Evolutionary conservation across 2,329 filamentous ascomycete species (phyloP), one percentile per base, ranked within the genome.

Genomic region (Allantophomopsis cytisporea): DNA sequence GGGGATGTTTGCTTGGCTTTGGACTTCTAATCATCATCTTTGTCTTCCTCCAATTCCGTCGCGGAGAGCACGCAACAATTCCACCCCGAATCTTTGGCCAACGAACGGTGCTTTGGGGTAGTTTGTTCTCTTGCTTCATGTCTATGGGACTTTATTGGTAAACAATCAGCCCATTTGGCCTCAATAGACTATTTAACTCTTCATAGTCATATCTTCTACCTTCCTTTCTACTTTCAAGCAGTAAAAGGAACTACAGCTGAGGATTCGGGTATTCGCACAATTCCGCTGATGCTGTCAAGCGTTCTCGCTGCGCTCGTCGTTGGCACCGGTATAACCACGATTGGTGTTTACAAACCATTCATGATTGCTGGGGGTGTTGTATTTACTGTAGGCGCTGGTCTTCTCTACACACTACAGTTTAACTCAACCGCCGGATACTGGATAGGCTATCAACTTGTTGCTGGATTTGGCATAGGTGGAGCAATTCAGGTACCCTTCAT

Each of bases 181-280:
- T 43, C 23, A 52, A 84, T 20, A 65, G 38, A 44, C 12, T 16
- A 39, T 4, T n/a, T 36, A 17, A 13, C 17, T 5, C 23, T 45
- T 28, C 11, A 28, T 28, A 61, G 83, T 5, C 83, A 80, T 1
- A 49, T 83, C 45, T 57, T 70, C 52, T 66, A 66, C 43, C 51
- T 69, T 10, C 67, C 68, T 2, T 58, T 70, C 44, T 71, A 66
- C 57, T 69, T 72, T 51, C 65, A 72, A 55, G 59, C 61, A 23
- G 58, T 71, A 44, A 60, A 60, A 42, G 58, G 57, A 12, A 56
- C 57, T 31, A 54, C 49, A 10, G 57, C 63, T 2, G 58, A 59
- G 35, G 45, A 48, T 17, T 61, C 60, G 0, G 64, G 63, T 11
- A 57, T 67, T 12, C 50, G 55, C 23, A 62, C 59, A 14, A 57